phyloP scores from a whole-genome alignment of 2,329 filamentous ascomycete species.

The Beauveria pseudobassiana region DNA sequence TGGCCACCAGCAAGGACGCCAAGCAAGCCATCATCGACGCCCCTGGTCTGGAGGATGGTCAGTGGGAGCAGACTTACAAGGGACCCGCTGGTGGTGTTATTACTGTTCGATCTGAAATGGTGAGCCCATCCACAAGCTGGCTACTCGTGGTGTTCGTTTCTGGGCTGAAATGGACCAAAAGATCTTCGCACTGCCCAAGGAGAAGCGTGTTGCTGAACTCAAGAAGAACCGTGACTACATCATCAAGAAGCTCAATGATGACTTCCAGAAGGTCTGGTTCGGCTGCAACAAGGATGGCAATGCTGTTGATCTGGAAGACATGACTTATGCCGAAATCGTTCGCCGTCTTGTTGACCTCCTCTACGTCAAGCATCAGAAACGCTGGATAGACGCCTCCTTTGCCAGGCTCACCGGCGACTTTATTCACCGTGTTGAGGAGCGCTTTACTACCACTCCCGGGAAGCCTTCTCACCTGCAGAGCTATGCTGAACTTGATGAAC shows the following conservation, averaged over 20 bases:
- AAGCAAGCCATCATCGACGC: slow-evolving; percentile 89
- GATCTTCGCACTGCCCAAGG: slow-evolving; percentile 93
- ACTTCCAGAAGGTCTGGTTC: slow-evolving; percentile 97
- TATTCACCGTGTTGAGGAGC: slow-evolving; percentile 93
- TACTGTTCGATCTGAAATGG: slow-evolving; percentile 97
- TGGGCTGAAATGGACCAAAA: slow-evolving; percentile 99
- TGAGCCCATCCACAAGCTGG: slow-evolving; percentile 97
- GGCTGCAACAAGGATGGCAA: slow-evolving; percentile 74
- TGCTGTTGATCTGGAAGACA: slow-evolving; percentile 83
- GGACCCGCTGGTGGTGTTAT: slow-evolving; percentile 87
- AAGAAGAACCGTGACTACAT: slow-evolving; percentile 86
- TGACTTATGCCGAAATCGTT: slow-evolving; percentile 88
- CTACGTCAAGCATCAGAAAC: slow-evolving; percentile 81
- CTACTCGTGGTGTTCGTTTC: slow-evolving; percentile 89
- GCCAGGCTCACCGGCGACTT: slow-evolving; percentile 84
- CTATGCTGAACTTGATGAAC: slow-evolving; percentile 79
- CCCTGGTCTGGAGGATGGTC: slow-evolving; percentile 67
- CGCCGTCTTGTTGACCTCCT: slow-evolving; percentile 83
- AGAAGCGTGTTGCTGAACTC: slow-evolving; percentile 80
- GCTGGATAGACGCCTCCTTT: slow-evolving; percentile 87
- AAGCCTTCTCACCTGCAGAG: slow-evolving; percentile 80
- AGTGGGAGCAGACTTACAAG: slow-evolving; percentile 94
- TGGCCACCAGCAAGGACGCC: slow-evolving; percentile 80
- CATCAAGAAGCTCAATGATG: slow-evolving; percentile 90
- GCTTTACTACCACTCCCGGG: slow-evolving; percentile 68